phyloP scores from a whole-genome alignment of 2,329 filamentous ascomycete genomes.

The Macroventuria anomochaeta region DNA sequence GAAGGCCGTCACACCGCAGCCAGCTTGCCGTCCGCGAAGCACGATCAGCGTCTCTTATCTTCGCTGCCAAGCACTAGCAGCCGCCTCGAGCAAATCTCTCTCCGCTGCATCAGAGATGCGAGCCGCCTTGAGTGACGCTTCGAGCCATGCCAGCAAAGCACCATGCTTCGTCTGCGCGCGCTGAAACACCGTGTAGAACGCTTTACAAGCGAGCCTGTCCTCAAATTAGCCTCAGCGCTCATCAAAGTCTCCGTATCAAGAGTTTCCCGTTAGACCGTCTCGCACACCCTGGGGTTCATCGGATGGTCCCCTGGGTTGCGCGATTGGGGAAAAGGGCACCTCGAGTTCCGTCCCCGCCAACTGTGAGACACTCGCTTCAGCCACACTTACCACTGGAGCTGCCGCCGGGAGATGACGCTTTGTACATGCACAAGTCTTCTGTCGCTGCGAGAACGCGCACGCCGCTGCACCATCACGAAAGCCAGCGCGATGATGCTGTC shows the following conservation, averaged over 20 bases:
- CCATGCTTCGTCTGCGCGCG: slow-evolving; percentile 74
- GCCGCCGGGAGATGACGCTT: slow-evolving; percentile 63
- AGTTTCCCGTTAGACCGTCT: slow-evolving; percentile 27
- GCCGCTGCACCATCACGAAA: slow-evolving; percentile 67
- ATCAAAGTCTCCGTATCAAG: slow-evolving; percentile 15
- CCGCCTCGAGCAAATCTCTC: slow-evolving; percentile 36
- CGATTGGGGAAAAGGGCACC: slow-evolving; percentile 6
- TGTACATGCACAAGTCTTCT: slow-evolving; percentile 37
- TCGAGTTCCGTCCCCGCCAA: slow-evolving; percentile 21
- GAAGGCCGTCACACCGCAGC: slow-evolving; percentile 11
- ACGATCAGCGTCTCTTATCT: slow-evolving; percentile 11
- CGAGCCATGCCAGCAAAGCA: slow-evolving; percentile 72
- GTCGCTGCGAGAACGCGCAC: slow-evolving; percentile 50
- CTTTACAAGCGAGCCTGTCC: slow-evolving; percentile 69
- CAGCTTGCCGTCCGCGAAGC: slow-evolving; percentile 3
- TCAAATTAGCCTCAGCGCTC: slow-evolving; percentile 25
- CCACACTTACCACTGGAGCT: slow-evolving; percentile 66
- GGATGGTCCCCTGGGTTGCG: slow-evolving; percentile 7
- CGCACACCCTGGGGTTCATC: slow-evolving; percentile 22
- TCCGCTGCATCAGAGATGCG: slow-evolving; percentile 38
- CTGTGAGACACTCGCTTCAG: slow-evolving; percentile 35
- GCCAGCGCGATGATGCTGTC: slow-evolving; percentile 70
- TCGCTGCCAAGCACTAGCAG: slow-evolving; percentile 24
- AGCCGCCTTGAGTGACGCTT: slow-evolving; percentile 38
- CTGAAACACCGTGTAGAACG: slow-evolving; percentile 72